phyloP scores from a whole-genome alignment of 305 asterid species.

The Ilex paraguariensis region DNA sequence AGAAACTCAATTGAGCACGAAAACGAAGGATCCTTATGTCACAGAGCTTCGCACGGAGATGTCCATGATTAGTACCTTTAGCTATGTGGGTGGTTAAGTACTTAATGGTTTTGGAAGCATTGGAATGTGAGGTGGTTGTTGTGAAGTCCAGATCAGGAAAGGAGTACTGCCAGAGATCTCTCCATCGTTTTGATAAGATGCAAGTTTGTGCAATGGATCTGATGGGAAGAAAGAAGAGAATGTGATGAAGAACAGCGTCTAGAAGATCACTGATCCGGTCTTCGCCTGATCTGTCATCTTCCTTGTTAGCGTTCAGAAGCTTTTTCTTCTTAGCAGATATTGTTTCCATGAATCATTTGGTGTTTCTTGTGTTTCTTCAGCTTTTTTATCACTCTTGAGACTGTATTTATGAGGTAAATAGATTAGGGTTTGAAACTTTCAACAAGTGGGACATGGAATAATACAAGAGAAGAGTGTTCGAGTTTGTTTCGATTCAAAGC shows the following conservation, averaged over 20 bases:
- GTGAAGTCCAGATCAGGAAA: conserved; percentile 84
- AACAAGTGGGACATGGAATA: background rate
- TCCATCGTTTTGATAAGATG: conserved; percentile 61
- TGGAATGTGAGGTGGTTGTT: conserved; percentile 12
- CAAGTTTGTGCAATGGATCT: conserved; percentile 54
- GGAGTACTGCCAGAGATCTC: conserved; percentile 40
- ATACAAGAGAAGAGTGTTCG: no score
- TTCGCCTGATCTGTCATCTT: conserved; percentile 4
- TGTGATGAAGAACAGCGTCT: conserved; percentile 48
- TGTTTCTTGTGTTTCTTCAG: conserved; percentile 1
- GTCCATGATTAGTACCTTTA: conserved; percentile 41
- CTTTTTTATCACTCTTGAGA: background rate
- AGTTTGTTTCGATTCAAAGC: no score
- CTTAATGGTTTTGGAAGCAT: conserved; percentile 14
- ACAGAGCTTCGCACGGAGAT: conserved; percentile 37
- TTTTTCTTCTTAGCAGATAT: conserved; percentile 64
- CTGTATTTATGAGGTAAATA: background rate
- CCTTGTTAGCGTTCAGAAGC: conserved; percentile 10
- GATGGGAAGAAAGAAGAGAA: conserved; percentile 50
- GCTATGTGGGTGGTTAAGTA: conserved; percentile 22
- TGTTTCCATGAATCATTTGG: conserved; percentile 53
- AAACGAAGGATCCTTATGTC: conserved; percentile 52
- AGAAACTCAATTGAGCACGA: conserved; percentile 45
- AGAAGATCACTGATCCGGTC: conserved; percentile 75
- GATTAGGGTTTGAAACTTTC: background rate